Conservation (phyloP, 768 basidiomycete genomes). For the Rhodocollybia butyracea region DNA sequence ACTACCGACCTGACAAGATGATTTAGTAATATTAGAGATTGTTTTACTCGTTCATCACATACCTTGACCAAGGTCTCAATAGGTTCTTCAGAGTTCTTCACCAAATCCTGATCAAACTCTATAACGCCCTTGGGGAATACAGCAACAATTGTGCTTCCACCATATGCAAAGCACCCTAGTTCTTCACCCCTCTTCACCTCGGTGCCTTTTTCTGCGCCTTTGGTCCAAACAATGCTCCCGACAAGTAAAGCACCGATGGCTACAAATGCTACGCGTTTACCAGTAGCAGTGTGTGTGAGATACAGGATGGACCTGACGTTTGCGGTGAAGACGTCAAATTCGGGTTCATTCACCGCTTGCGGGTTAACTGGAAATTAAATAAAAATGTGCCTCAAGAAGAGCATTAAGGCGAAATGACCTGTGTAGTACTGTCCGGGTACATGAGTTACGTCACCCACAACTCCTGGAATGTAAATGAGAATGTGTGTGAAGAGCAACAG, state of each 20-base stretch:
- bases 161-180: slow-evolving; percentile 68
- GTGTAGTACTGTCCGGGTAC: slow-evolving; percentile 62
- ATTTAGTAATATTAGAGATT: no score
- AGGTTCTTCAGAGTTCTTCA: slow-evolving; percentile 46
- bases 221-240: slow-evolving; percentile 69
- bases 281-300: slow-evolving; percentile 43
- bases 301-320: slow-evolving; percentile 58
- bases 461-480: no score
- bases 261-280: slow-evolving; percentile 58
- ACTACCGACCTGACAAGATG: no score
- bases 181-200: slow-evolving; percentile 63
- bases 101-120: slow-evolving; percentile 61
- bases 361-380: slow-evolving; percentile 54
- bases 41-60: no score
- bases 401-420: slow-evolving; percentile 28
- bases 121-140: slow-evolving; percentile 55
- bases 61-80: slow-evolving; percentile 69
- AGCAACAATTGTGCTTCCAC: slow-evolving; percentile 68
- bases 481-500: no score
- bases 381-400: background rate
- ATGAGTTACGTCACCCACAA: slow-evolving; percentile 39
- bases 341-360: slow-evolving; percentile 67
- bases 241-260: slow-evolving; percentile 83
- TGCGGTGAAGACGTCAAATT: slow-evolving; percentile 62
- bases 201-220: slow-evolving; percentile 35